Evolutionary conservation across 768 basidiomycete species (phyloP), one percentile per base, ranked within the genome.

Genomic region (Chalciporus chontae): DNA sequence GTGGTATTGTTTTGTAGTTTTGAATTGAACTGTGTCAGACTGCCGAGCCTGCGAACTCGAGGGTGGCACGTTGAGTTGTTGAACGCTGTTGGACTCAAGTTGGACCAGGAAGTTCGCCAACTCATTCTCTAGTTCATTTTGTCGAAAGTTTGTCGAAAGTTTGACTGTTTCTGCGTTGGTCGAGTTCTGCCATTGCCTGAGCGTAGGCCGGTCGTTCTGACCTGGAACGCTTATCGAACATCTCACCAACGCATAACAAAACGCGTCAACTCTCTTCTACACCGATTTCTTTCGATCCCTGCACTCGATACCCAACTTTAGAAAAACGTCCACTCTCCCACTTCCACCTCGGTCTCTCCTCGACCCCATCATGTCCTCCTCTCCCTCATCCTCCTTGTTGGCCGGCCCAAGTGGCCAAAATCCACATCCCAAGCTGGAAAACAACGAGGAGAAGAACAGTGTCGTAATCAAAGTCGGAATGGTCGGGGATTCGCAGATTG

Each of bases 401-500:
- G 73, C 75, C 44, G 76, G 76, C 49, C 71, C 80, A 50, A 84
- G 75, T 54, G 78, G 77, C 50, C 77, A 78, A 62, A 79, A 73
- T 57, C 68, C 73, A 19, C 73, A 78, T 59, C 70, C 73, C 29
- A 49, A 75, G 45, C 65, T 75, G 42, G 78, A 83, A 67, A 82
- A 80, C 62, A 81, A 76, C 57, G 85, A 87, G 60, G 85, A 87
- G 68, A 85, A 84, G 77, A 87, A 87, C 65, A 87, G 90, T 66
- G 91, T 96, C 61, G 93, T 95, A 46, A 90, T 96, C 70, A 97
- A 99, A 71, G 95, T 99, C 44, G 95, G 95, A 49, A 99, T 99
- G 95, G 93, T 99, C 41, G 96, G 96, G 43, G 95, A 99, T 76
- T 94, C 93, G 64, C 95, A 97, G 76, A 97, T 98, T 66, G 94